Evolutionary conservation across 108 stramenopile species (phyloP).

Genomic region (Nitzschia sp.): DNA sequence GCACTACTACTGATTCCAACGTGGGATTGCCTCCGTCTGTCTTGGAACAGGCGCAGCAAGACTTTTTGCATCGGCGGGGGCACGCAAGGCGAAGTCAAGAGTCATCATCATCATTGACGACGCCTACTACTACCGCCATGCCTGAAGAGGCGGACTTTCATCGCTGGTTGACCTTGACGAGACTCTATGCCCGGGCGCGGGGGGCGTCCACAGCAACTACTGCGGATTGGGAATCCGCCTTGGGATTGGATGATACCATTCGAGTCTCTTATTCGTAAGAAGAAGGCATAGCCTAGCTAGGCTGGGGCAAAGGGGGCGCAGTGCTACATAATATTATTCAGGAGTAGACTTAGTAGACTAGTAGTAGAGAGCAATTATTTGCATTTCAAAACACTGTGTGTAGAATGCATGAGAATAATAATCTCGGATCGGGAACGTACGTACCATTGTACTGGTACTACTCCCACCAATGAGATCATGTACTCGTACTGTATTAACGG

Average conservation of each 20-base stretch:
- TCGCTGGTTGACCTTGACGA: constrained; percentile 59
- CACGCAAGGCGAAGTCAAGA: neutral
- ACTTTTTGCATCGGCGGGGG: constrained; percentile 49
- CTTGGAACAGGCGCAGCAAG: constrained; percentile 43
- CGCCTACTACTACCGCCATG: neutral
- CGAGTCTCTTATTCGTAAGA: neutral
- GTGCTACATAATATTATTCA: neutral
- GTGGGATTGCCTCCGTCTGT: constrained; percentile 19
- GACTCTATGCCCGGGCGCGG: constrained; percentile 42
- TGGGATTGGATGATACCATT: constrained; percentile 43
- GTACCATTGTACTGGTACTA: no score
- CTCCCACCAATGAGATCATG: no score
- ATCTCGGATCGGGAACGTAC: no score
- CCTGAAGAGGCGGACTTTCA: constrained; percentile 60
- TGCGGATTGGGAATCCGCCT: constrained; percentile 40
- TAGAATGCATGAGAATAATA: no score
- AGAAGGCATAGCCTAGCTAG: neutral
- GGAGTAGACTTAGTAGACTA: no score
- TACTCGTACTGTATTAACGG: no score
- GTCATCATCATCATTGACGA: neutral
- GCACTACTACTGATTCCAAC: no score
- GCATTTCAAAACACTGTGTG: no score
- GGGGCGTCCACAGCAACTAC: constrained; percentile 15
- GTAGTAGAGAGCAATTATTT: no score
- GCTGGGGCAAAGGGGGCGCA: no score